Evolutionary conservation across 495 filamentous ascomycete genomes (phyloP).

Genomic region (Hyaloscypha variabilis): DNA sequence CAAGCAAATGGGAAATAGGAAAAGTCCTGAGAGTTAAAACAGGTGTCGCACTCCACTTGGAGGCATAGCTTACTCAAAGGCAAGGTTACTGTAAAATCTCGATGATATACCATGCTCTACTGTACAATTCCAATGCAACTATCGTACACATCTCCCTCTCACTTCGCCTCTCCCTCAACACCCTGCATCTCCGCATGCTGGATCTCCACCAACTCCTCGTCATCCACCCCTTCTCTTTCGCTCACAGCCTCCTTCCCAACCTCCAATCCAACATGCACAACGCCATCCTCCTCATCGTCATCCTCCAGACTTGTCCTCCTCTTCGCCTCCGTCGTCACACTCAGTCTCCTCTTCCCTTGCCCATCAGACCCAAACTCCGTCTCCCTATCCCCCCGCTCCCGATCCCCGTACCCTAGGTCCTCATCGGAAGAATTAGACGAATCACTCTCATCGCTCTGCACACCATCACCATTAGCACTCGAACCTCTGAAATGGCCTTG

Average conservation of each 20-base stretch:
- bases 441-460: slow-evolving; percentile 37
- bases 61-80: too few species aligned
- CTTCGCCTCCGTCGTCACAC: slow-evolving; percentile 49
- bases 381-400: slow-evolving; percentile 40
- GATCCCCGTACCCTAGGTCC: slow-evolving; percentile 27
- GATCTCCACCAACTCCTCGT: slow-evolving; percentile 33
- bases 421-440: slow-evolving; percentile 25
- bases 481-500: neutral
- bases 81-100: neutral
- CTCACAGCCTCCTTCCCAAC: slow-evolving; percentile 2
- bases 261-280: slow-evolving; percentile 31
- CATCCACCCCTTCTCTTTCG: slow-evolving; percentile 16
- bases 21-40: too few species aligned
- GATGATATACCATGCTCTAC: neutral
- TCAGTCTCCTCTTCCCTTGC: slow-evolving; percentile 28
- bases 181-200: slow-evolving; percentile 30
- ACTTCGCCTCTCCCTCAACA: slow-evolving; percentile 17
- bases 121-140: neutral
- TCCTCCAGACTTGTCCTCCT: slow-evolving; percentile 59
- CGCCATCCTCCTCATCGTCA: slow-evolving; percentile 49
- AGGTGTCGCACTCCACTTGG: too few species aligned
- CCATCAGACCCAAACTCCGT: slow-evolving; percentile 35
- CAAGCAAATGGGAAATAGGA: too few species aligned
- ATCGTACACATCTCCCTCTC: neutral
- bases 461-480: slow-evolving; percentile 27